Evolutionary conservation across 2,329 filamentous ascomycete genomes (phyloP), one percentile per base, ranked within the genome.

Genomic region (Penicillium hesseltinei): DNA sequence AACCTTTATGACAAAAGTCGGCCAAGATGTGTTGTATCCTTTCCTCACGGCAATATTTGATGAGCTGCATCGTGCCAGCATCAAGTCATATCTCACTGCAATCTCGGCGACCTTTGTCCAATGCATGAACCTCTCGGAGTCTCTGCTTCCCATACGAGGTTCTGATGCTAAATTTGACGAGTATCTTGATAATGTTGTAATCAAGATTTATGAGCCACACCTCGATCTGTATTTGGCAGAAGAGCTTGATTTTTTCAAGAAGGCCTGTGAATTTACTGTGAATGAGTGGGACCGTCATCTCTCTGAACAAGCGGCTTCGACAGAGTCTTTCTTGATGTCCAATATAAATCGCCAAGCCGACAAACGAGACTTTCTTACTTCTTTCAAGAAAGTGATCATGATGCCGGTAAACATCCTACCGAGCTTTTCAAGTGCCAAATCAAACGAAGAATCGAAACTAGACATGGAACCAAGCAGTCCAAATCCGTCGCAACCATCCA

Each of bases 371-470:
- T 99, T 99, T 68, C 73, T 99, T 60, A 94, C 88, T 45, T 96
- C 92, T 0, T 99, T 99, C 81, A 97, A 92, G 71, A 97, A 97
- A 74, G 94, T 99, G 9, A 90, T 99, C 63, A 97, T 99, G 92
- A 95, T 96, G 87, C 94, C 94, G 2, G 93, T 99, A 48, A 96
- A 91, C 51, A 93, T 92, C 9, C 80, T 97, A 4, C 90, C 91
- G 1, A 87, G 84, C 46, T 84, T 91, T 62, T 80, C 84, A 6
- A 77, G 84, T 79, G n/a, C 82, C 82, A 54, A 90, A 86, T 69
- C 81, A 77, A 59, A 75, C 74, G 70, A 68, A 29, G 57, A 59
- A 38, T 9, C 66, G 10, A 74, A 71, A 54, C 46, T 62, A 0
- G 68, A 67, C 10, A 60, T 63, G 6, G 62, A 65, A 21, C 61